A percentile compares a stretch with the other conserved stretches of the same genome.
Evolutionary conservation across 2,329 filamentous ascomycete genomes (phyloP).

Genomic region (Aspergillus novofumigatus): DNA sequence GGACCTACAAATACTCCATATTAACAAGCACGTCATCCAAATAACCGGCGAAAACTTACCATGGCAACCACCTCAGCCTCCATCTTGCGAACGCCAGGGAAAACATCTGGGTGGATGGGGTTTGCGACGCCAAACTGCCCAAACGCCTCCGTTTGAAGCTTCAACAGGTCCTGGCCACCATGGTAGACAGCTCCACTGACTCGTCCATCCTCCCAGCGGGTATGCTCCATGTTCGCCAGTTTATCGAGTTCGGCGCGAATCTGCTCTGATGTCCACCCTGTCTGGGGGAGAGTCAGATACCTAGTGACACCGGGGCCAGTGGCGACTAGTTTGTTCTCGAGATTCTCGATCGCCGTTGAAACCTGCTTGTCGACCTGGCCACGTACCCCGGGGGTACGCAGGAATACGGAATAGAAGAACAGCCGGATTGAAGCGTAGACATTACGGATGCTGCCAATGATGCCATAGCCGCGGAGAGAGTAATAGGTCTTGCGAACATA

Average conservation of each 20-base stretch:
- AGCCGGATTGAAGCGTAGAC: conserved; percentile 69
- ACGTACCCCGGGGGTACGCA: conserved; percentile 81
- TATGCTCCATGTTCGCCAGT: conserved; percentile 84
- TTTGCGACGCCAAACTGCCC: conserved; percentile 92
- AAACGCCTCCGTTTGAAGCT: conserved; percentile 88
- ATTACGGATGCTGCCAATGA: conserved; percentile 73
- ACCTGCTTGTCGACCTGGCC: conserved; percentile 82
- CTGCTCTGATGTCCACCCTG: conserved; percentile 76
- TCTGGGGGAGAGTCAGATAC: conserved; percentile 72
- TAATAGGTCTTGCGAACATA: conserved; percentile 75
- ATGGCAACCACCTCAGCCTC: conserved; percentile 97
- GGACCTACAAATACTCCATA: conserved; percentile 41
- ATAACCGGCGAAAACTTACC: conserved; percentile 49
- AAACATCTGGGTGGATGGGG: conserved; percentile 96
- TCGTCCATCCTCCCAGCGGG: conserved; percentile 90
- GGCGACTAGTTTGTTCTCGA: conserved; percentile 80
- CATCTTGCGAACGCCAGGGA: conserved; percentile 98
- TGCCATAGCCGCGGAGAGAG: conserved; percentile 82
- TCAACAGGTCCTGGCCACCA: conserved; percentile 75
- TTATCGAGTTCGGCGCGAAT: conserved; percentile 74
- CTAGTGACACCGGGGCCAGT: conserved; percentile 65
- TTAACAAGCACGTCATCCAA: neutral
- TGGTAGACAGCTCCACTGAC: conserved; percentile 97
- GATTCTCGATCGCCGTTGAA: conserved; percentile 69
- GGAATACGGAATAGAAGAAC: conserved; percentile 76